phyloP scores from a whole-genome alignment of 371 early-diverging fungal genomes.

The Lichtheimia corymbifera region DNA sequence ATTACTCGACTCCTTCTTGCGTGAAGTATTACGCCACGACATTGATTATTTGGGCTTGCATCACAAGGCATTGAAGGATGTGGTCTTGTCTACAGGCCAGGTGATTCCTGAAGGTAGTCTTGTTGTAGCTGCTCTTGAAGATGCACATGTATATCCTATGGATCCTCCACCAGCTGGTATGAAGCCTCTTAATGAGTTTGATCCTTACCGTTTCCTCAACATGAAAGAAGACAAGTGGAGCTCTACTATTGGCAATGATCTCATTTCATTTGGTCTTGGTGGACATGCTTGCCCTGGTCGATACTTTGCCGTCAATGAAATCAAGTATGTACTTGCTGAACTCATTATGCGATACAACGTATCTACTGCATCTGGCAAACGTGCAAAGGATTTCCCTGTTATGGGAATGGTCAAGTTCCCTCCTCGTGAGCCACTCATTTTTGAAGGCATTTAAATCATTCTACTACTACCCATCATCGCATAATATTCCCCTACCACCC shows the following conservation, averaged over 20 bases:
- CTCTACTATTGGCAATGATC: slow-evolving; percentile 15
- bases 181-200: slow-evolving; percentile 23
- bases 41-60: slow-evolving; percentile 31
- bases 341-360: slow-evolving; percentile 27
- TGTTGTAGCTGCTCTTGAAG: slow-evolving; percentile 24
- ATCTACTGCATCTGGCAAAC: slow-evolving; percentile 25
- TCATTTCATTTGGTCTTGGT: slow-evolving; percentile 34
- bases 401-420: slow-evolving; percentile 37
- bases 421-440: slow-evolving; percentile 27
- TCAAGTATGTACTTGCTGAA: slow-evolving; percentile 39
- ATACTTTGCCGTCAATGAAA: slow-evolving; percentile 50
- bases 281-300: slow-evolving; percentile 55
- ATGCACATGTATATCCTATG: slow-evolving; percentile 18
- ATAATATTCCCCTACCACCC: too few relatives aligned
- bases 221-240: slow-evolving; percentile 11
- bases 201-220: slow-evolving; percentile 27
- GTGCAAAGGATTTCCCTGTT: slow-evolving; percentile 23
- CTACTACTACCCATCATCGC: background rate
- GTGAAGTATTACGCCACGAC: slow-evolving; percentile 46
- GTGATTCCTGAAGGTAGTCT: slow-evolving; percentile 41
- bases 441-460: slow-evolving; percentile 10
- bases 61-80: slow-evolving; percentile 35
- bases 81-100: slow-evolving; percentile 42
- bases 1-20: slow-evolving; percentile 51
- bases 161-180: slow-evolving; percentile 1